Base-by-base conservation (phyloP, 768 basidiomycete genomes). In the Exsudoporus frostii region DNA sequence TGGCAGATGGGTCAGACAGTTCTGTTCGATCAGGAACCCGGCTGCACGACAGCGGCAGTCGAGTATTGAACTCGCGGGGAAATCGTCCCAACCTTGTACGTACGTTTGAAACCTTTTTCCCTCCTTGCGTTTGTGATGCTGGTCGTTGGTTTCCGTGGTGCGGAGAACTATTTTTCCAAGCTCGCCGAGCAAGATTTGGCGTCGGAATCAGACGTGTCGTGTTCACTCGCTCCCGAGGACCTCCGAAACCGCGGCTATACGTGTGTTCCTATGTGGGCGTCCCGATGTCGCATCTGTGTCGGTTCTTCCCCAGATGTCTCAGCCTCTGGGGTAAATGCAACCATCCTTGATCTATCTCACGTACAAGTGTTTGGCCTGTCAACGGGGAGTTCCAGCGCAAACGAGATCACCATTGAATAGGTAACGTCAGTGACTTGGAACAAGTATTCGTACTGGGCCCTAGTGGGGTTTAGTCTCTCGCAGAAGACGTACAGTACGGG, bases 251-350 rank as follows among this genome's bases (percentile, higher is more conserved):
- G 55, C 36, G 41, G 45, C 27, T 22, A 13, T 29, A 39, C 17
- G n/a, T 33, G 33, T 29, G 33, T 29, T 45, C n/a, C 24, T 41
- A 25, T 29, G 17, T 30, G 47, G 40, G 38, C 40, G 17, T 30
- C 15, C 30, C 30, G 32, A 25, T 29, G 36, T 48, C 30, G 15
- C 45, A 30, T 5, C 37, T 27, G 11, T 33, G 6, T 44, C 24
- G 24, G 34, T 27, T 13, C 34, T 9, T 25, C 53, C 24, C 36
- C 46, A 38, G 36, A 34, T 11, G 32, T 50, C 49, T 36, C 24
- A 43, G 19, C 15, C 15, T 36, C 37, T 50, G 53, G 57, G 42
- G 56, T 33, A 37, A 53, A 52, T 13, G 17, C 52, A 29, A 22
- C 29, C 27, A 36, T 22, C 43, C 34, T 45, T 30, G 44, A 44